phyloP scores from a whole-genome alignment of 2,329 filamentous ascomycete genomes.

The Penicillium verrucosum region DNA sequence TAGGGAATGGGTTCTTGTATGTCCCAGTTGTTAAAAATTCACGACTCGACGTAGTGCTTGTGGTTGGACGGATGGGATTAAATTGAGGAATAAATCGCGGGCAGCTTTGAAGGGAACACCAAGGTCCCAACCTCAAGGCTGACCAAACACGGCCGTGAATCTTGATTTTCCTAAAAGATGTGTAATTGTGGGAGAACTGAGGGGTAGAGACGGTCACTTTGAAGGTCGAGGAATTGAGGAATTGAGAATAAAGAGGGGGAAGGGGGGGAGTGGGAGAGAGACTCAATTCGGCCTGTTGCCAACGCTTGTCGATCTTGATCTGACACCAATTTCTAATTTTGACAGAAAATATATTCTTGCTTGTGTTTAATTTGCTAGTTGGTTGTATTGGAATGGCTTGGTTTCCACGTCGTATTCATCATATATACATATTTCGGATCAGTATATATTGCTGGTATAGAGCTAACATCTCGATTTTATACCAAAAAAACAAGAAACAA shows the following conservation, averaged over 20 bases:
- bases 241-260: not conserved
- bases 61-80: slow-evolving; percentile 11
- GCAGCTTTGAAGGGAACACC: slow-evolving; percentile 27
- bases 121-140: slow-evolving; percentile 28
- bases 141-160: slow-evolving; percentile 18
- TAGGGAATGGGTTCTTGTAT: not conserved
- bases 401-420: not conserved
- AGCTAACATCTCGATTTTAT: not conserved
- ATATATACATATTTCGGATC: not conserved
- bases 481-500: not conserved
- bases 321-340: not conserved
- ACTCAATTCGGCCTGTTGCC: not conserved
- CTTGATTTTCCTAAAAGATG: not conserved
- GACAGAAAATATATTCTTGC: not conserved
- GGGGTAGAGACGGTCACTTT: not conserved
- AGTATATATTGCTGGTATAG: too few relatives aligned
- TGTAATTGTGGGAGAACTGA: not conserved
- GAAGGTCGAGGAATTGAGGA: not conserved
- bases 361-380: not conserved
- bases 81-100: slow-evolving; percentile 21
- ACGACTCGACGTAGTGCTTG: slow-evolving; percentile 11
- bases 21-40: not conserved
- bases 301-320: not conserved
- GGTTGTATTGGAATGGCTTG: not conserved
- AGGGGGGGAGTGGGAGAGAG: not conserved